phyloP scores from a whole-genome alignment of 768 basidiomycete genomes.

The Macrolepiota fuliginosa region DNA sequence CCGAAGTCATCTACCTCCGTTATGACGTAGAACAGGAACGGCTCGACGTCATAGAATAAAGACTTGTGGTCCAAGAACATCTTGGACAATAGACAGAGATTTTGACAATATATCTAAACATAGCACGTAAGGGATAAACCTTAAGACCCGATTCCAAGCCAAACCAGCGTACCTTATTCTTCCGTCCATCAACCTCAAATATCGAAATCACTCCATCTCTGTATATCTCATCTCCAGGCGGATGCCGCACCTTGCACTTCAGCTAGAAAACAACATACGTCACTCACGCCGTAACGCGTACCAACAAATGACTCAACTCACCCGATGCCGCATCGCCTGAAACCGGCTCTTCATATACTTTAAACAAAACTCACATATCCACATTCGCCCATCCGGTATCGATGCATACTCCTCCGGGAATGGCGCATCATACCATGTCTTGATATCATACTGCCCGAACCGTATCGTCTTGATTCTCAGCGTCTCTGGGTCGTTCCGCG shows the following conservation, averaged over 20 bases:
- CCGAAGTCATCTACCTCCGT: slow-evolving; percentile 88
- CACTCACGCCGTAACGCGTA: not conserved
- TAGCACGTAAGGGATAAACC: not conserved
- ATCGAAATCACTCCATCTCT: slow-evolving; percentile 85
- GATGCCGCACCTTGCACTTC: slow-evolving; percentile 94
- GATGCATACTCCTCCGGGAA: slow-evolving; percentile 97
- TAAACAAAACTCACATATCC: slow-evolving; percentile 97
- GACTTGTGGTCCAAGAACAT: slow-evolving; percentile 99
- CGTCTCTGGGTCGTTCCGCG: slow-evolving; percentile 26
- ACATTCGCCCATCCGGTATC: slow-evolving; percentile 87
- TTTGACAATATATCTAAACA: slow-evolving; percentile 95
- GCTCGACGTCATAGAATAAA: slow-evolving; percentile 98
- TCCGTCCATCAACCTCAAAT: slow-evolving; percentile 97
- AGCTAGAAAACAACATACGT: slow-evolving; percentile 44
- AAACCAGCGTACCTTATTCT: slow-evolving; percentile 73
- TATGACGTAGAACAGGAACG: slow-evolving; percentile 98
- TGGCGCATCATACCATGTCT: slow-evolving; percentile 99
- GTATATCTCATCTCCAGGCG: slow-evolving; percentile 98
- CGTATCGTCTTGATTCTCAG: slow-evolving; percentile 85
- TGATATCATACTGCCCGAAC: slow-evolving; percentile 89
- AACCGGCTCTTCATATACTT: slow-evolving; percentile 98
- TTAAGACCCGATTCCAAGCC: not conserved
- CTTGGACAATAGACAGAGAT: slow-evolving; percentile 94
- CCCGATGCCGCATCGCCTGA: slow-evolving; percentile 81
- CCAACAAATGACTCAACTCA: slow-evolving; percentile 36